These are phyloP conservation scores for Exserohilum turcica DNA, from an alignment of 2,329 filamentous ascomycete species.

Conservation along the genomic window DNA sequence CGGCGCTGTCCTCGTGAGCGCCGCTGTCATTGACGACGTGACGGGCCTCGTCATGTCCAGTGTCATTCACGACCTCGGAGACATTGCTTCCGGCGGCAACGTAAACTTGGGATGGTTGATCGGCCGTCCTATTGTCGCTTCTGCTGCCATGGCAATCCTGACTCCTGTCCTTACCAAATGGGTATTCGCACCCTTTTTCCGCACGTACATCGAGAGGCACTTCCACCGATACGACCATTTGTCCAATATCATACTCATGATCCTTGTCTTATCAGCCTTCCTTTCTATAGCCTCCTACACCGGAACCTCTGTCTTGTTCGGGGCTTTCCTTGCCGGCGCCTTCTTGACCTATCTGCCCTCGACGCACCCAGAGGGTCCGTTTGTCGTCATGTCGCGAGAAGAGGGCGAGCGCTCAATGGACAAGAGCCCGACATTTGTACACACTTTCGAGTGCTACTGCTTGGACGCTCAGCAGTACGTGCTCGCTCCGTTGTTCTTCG, in stretches of 20 bases:
- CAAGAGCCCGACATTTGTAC: conserved; percentile 38
- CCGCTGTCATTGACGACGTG: conserved; percentile 56
- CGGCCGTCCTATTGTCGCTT: conserved; percentile 36
- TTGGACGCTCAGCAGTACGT: conserved; percentile 52
- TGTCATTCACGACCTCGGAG: conserved; percentile 34
- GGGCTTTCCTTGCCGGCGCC: conserved; percentile 38
- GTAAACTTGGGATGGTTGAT: conserved; percentile 32
- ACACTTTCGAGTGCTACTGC: conserved; percentile 49
- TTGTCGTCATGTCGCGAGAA: conserved; percentile 32
- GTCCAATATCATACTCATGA: conserved; percentile 36
- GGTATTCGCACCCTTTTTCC: conserved; percentile 44
- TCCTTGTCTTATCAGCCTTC: conserved; percentile 35
- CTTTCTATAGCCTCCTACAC: conserved; percentile 36
- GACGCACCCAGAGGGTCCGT: conserved; percentile 24
- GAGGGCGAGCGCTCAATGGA: conserved; percentile 33
- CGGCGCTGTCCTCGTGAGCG: conserved; percentile 53
- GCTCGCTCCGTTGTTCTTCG: conserved; percentile 39
- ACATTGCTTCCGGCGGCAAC: conserved; percentile 13
- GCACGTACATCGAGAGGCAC: conserved; percentile 19
- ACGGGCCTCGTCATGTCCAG: conserved; percentile 52
- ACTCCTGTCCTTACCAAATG: conserved; percentile 38
- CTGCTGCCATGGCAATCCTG: conserved; percentile 25
- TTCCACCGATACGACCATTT: conserved; percentile 31
- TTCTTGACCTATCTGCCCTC: conserved; percentile 37
- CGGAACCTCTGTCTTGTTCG: conserved; percentile 38